Evolutionary conservation across 108 stramenopile species (phyloP).

Genomic region (Cyclotella sp.): DNA sequence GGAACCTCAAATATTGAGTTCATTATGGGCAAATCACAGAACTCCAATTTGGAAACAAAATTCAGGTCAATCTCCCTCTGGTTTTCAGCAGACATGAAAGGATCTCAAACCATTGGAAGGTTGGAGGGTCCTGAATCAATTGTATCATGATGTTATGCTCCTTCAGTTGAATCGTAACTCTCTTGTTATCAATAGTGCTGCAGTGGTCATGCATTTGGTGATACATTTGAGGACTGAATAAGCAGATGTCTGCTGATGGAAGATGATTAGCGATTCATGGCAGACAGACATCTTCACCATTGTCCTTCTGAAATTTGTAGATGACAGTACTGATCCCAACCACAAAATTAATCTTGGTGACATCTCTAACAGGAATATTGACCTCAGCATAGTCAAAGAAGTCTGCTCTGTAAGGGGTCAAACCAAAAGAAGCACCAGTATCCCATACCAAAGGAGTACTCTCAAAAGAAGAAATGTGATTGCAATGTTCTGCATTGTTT

Average conservation of each 20-base stretch:
- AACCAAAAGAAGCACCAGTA: conserved; percentile 1
- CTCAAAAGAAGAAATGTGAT: not conserved
- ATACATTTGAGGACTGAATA: not conserved
- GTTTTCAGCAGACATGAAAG: no score
- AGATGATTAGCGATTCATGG: not conserved
- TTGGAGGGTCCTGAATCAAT: no score
- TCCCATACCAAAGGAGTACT: conserved; percentile 3
- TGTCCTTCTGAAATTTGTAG: not conserved
- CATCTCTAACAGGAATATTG: conserved; percentile 2
- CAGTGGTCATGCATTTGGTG: not conserved
- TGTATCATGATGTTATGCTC: not conserved
- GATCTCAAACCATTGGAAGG: no score
- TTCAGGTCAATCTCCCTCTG: no score
- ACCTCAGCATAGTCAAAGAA: conserved; percentile 10
- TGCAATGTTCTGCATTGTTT: no score
- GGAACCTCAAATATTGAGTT: no score
- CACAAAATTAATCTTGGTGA: not conserved
- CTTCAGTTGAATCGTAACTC: not conserved
- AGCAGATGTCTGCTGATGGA: not conserved
- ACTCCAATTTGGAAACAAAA: no score
- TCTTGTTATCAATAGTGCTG: not conserved
- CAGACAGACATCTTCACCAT: no score
- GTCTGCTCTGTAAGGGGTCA: conserved; percentile 2
- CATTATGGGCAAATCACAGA: no score
- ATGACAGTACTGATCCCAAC: not conserved